Conservation (phyloP, 2,329 filamentous ascomycete genomes). For the Fusarium incarnatum region DNA sequence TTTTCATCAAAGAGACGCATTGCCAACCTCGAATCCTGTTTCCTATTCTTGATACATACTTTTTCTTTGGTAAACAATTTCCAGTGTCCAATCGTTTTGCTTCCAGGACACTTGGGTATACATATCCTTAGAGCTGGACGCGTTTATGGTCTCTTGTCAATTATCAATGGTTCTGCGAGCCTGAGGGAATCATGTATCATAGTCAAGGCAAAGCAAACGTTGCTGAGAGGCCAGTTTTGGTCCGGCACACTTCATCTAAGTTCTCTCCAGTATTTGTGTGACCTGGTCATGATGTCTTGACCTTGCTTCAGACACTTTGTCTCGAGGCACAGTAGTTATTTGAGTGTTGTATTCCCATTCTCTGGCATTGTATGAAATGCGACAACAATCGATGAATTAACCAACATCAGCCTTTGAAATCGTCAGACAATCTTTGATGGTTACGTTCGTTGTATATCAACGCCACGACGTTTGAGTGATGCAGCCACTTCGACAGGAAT, state of each 20-base stretch:
- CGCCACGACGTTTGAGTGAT: slow-evolving; percentile 1
- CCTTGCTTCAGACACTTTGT: background rate
- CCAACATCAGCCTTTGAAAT: background rate
- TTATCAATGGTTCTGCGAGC: slow-evolving; percentile 44
- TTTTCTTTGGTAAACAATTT: slow-evolving; percentile 4
- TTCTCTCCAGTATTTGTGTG: background rate
- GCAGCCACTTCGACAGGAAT: background rate
- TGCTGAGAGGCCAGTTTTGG: slow-evolving; percentile 57
- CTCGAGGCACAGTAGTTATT: slow-evolving; percentile 4
- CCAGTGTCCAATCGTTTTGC: slow-evolving; percentile 6
- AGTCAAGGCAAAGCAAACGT: slow-evolving; percentile 48
- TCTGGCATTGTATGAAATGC: slow-evolving; percentile 1
- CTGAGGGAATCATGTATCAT: slow-evolving; percentile 42
- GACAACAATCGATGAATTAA: background rate
- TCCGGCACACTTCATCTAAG: slow-evolving; percentile 42
- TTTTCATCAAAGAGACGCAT: slow-evolving; percentile 37
- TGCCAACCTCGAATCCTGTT: slow-evolving; percentile 37
- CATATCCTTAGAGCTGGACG: slow-evolving; percentile 44
- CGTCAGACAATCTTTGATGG: background rate
- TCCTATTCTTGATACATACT: slow-evolving; percentile 37
- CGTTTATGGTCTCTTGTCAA: slow-evolving; percentile 55
- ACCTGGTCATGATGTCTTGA: background rate
- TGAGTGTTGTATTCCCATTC: background rate
- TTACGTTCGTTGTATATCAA: background rate
- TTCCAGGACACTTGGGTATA: background rate